Conservation (phyloP, 2,329 filamentous ascomycete species). For the Cladorrhinum sp. region DNA sequence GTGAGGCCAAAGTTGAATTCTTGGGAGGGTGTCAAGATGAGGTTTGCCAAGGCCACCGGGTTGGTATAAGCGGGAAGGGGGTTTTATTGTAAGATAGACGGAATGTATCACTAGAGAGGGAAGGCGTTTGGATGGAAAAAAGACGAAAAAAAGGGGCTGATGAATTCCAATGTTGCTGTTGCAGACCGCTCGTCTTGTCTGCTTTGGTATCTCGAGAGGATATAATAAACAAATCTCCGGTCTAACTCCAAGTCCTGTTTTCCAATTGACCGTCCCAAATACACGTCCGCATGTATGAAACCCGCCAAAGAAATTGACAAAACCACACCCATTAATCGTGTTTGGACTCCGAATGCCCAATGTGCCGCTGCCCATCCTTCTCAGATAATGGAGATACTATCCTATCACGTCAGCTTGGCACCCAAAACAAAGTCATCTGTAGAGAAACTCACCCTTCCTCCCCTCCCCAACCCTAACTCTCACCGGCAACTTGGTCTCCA, state of each 20-base stretch:
- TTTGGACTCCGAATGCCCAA: conserved; percentile 23
- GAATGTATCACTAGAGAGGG: background rate
- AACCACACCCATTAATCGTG: conserved; percentile 19
- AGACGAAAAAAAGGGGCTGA: background rate
- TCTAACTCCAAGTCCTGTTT: conserved; percentile 4
- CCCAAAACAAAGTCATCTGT: background rate
- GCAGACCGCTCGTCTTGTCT: conserved; percentile 1
- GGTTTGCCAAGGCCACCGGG: conserved; percentile 50
- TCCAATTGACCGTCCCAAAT: background rate
- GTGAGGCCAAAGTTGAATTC: conserved; percentile 67
- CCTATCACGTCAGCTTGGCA: background rate
- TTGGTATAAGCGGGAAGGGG: conserved; percentile 39
- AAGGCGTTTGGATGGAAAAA: background rate
- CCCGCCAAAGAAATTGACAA: too few species aligned
- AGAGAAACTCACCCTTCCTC: conserved; percentile 28
- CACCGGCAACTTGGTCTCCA: conserved; percentile 61
- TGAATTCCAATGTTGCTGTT: background rate
- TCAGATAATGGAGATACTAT: conserved; percentile 19
- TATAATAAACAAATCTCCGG: background rate
- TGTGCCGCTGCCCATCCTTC: conserved; percentile 23
- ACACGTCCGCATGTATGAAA: too few species aligned
- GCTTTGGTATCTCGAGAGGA: conserved; percentile 19
- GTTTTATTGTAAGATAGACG: background rate
- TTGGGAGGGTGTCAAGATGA: conserved; percentile 67
- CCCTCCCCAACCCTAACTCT: conserved; percentile 37